Evolutionary conservation across 306 rosid species (phyloP).

Genomic region (Luffa aegyptiaca): DNA sequence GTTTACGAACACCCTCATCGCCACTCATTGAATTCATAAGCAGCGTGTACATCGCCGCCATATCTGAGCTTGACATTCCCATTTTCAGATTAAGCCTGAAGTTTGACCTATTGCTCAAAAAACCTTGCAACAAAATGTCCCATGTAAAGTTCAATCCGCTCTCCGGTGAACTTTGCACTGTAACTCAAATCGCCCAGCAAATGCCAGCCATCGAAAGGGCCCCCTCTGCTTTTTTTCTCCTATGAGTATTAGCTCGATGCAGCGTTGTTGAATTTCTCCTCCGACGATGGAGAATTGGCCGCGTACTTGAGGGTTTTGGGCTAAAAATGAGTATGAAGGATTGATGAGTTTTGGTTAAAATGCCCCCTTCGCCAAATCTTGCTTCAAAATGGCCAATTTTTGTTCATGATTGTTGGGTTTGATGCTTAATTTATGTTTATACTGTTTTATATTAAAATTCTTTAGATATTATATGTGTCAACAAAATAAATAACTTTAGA

Average conservation of each 20-base stretch:
- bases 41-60: slow-evolving; percentile 72
- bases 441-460: too few relatives aligned
- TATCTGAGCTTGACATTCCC: slow-evolving; percentile 38
- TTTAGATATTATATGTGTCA: too few relatives aligned
- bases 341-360: background rate
- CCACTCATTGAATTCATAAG: slow-evolving; percentile 72
- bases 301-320: background rate
- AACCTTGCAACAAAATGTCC: background rate
- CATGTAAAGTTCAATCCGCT: background rate
- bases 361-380: background rate
- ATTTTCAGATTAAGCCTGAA: background rate
- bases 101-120: slow-evolving; percentile 1
- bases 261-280: background rate
- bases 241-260: background rate
- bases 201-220: background rate
- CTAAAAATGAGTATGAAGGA: background rate
- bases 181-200: background rate
- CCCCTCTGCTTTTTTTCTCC: background rate
- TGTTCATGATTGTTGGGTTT: background rate
- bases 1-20: slow-evolving; percentile 54
- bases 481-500: too few relatives aligned
- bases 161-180: background rate
- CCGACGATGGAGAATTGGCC: background rate
- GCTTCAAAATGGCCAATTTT: background rate
- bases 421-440: background rate